Percentiles rank a stretch among this genome's conserved stretches.
These are phyloP conservation scores for Schizochytrium sp. DNA, from an alignment of 108 stramenopile species.

Conservation along the genomic window DNA sequence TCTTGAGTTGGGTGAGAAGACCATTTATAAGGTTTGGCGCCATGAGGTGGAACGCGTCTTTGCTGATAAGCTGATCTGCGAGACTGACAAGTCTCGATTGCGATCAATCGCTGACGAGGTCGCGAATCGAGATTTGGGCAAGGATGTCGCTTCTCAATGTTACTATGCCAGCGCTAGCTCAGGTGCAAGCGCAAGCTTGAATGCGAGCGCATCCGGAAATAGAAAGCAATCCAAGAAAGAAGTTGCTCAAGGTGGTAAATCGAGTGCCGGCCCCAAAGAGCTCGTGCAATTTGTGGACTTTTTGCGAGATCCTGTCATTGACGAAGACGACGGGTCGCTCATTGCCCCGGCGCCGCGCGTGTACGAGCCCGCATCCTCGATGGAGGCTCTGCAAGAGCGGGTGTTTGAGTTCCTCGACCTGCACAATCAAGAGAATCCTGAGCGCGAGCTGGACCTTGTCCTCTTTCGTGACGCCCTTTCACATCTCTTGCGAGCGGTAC, in stretches of 20 bases:
- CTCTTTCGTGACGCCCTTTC: slow-evolving; percentile 44
- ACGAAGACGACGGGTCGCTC: slow-evolving; percentile 44
- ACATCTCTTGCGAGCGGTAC: slow-evolving; percentile 32
- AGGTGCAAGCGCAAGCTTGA: background rate
- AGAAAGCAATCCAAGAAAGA: slow-evolving; percentile 20
- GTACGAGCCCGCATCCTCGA: slow-evolving; percentile 32
- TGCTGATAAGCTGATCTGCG: slow-evolving; percentile 35
- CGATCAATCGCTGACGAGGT: slow-evolving; percentile 1
- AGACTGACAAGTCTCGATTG: slow-evolving; percentile 35
- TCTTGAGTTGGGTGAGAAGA: background rate
- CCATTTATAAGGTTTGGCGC: slow-evolving; percentile 33
- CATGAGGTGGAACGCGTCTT: slow-evolving; percentile 40
- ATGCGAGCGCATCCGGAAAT: background rate
- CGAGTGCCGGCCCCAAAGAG: background rate
- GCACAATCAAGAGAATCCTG: slow-evolving; percentile 37
- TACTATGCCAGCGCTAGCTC: background rate
- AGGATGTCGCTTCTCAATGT: background rate
- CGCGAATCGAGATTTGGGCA: background rate
- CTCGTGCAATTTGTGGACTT: slow-evolving; percentile 41
- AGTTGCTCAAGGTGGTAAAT: background rate
- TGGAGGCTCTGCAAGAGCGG: slow-evolving; percentile 18
- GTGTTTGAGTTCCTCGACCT: slow-evolving; percentile 13
- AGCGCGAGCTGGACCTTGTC: slow-evolving; percentile 28
- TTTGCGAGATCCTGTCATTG: slow-evolving; percentile 41
- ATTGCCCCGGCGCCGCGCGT: slow-evolving; percentile 43